phyloP scores from a whole-genome alignment of 257 asterid species.

The Nicotiana benthamiana region DNA sequence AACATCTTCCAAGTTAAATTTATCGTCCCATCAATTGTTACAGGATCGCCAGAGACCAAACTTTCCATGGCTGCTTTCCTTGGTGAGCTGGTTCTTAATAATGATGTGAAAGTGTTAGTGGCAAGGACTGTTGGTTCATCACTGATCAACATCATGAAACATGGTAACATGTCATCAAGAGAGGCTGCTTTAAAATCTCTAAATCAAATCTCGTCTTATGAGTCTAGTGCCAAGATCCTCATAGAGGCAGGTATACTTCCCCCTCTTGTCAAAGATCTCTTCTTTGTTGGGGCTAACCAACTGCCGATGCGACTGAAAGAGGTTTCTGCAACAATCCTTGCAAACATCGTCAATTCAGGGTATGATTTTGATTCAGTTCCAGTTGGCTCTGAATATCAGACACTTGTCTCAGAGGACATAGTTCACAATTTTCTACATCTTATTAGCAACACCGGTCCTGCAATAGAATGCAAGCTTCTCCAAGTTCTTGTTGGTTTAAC shows the following conservation, averaged over 20 bases:
- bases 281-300: conserved; percentile 58
- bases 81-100: conserved; percentile 77
- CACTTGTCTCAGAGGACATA: conserved; percentile 76
- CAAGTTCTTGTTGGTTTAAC: conserved; percentile 94
- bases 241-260: conserved; percentile 92
- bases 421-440: conserved; percentile 73
- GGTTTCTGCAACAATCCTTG: conserved; percentile 81
- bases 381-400: conserved; percentile 71
- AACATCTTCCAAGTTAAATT: background rate
- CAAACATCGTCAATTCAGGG: conserved; percentile 76
- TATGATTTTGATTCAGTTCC: conserved; percentile 57
- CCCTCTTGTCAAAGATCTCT: conserved; percentile 85
- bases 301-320: conserved; percentile 75
- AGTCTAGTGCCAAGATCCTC: conserved; percentile 66
- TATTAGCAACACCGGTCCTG: conserved; percentile 89
- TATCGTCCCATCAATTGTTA: background rate
- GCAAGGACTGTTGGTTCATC: conserved; percentile 71
- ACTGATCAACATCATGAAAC: conserved; percentile 67
- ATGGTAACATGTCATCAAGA: conserved; percentile 41
- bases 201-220: conserved; percentile 79
- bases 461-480: conserved; percentile 86
- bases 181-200: conserved; percentile 90
- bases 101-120: conserved; percentile 68
- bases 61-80: conserved; percentile 81
- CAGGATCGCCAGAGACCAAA: conserved; percentile 82